A percentile compares a stretch with the other conserved stretches of the same genome.
Conservation (phyloP, 164 flowering plant genomes). For the Taxillus chinensis region DNA sequence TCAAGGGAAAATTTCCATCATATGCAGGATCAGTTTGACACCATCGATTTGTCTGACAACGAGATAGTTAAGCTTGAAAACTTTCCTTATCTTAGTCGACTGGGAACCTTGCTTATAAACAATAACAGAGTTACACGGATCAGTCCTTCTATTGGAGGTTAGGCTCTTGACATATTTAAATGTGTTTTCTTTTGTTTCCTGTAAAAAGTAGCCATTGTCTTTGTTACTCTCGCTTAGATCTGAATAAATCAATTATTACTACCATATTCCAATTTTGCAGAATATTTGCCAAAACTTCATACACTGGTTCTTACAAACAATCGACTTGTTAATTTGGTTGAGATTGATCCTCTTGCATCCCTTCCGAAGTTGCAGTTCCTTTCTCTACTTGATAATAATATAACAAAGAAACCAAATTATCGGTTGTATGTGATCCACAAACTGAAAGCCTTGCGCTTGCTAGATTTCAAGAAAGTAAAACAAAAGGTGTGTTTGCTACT, state of each 20-base stretch:
- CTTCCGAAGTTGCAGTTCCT: constrained; percentile 74
- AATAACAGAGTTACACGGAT: constrained; percentile 3
- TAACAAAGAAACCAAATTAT: constrained; percentile 85
- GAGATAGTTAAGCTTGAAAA: constrained; percentile 5
- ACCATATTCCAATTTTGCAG: constrained; percentile 30
- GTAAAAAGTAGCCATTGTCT: not conserved
- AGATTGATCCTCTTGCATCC: constrained; percentile 92
- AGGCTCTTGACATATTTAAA: not conserved
- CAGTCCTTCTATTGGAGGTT: constrained; percentile 4
- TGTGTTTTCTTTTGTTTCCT: not conserved
- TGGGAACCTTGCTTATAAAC: constrained; percentile 4
- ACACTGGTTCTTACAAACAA: constrained; percentile 89
- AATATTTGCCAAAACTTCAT: constrained; percentile 81
- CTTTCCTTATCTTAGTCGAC: constrained; percentile 4
- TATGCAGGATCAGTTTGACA: constrained; percentile 6
- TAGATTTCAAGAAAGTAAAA: constrained; percentile 92
- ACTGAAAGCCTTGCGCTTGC: constrained; percentile 63
- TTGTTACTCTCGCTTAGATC: not conserved
- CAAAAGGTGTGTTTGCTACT: constrained; percentile 38
- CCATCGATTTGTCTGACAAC: constrained; percentile 4
- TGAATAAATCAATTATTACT: not conserved
- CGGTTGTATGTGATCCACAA: constrained; percentile 86
- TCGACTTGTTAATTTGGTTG: constrained; percentile 80
- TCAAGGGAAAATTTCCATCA: not conserved
- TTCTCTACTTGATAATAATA: constrained; percentile 74